Base-by-base conservation (phyloP, 2,329 filamentous ascomycete genomes). In the Apiospora kogelbergensis region DNA sequence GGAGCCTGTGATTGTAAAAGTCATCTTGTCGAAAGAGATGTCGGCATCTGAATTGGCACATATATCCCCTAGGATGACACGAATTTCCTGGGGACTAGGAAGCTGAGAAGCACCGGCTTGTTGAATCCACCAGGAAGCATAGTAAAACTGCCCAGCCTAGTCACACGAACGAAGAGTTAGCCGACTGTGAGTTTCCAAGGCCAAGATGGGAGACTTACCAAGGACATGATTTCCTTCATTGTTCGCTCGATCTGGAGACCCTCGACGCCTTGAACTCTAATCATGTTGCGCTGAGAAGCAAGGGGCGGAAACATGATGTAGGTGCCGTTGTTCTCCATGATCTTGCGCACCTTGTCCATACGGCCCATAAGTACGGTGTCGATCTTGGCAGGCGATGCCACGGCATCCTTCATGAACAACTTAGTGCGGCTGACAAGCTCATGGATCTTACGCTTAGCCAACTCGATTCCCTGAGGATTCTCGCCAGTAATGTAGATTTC, bases 401-500 rank as follows among this genome's bases (percentile, higher is more conserved):
- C 89, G 57, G 97, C 94, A 78, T 98, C 95, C 82, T 99, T 99
- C 77, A 97, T 91, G 74, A 91, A 95, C 45, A 95, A 88, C 76
- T 96, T 93, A 57, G 93, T 93, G 37, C 90, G 89, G 76, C 90
- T 86, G 41, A 97, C 92, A 46, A 97, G 84, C 73, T 98, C 95
- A 74, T 94, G 93, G 68, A 99, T 88, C 81, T 94, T 96, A 80
- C 93, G 91, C 84, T 98, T 98, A 30, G 96, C 96, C 71, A 93
- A 85, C 74, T 93, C 87, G 74, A 99, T 97, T 74, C 91, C 91
- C 73, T 97, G 92, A 70, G 90, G 89, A 67, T 86, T 93, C 76
- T 97, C 93, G 67, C 96, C 96, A 3, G 96, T 98, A 77, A 99
- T 97, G 80, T 96, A 97, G 71, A 99, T 93, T 77, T 98, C 93